Conservation (phyloP, 371 early-diverging fungal species). For the Mucor velutinosus region DNA sequence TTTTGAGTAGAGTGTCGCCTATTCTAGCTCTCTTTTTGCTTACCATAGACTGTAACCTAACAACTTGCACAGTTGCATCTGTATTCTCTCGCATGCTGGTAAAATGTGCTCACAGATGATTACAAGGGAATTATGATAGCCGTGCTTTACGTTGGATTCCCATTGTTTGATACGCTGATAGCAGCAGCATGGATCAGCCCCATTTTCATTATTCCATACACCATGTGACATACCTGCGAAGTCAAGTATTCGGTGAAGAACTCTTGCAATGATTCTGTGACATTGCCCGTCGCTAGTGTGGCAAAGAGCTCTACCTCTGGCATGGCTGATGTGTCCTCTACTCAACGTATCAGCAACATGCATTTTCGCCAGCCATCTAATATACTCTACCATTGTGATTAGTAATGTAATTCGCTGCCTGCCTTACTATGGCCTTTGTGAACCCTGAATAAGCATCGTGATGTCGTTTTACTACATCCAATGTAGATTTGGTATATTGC, state of each 20-base stretch:
- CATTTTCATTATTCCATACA: neutral
- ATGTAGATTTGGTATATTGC: constrained; percentile 4
- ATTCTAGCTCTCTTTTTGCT: neutral
- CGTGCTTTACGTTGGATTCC: constrained; percentile 12
- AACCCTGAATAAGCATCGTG: constrained; percentile 8
- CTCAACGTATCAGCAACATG: neutral
- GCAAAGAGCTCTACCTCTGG: constrained; percentile 26
- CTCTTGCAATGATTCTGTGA: constrained; percentile 7
- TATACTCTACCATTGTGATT: constrained; percentile 12
- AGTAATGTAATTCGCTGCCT: constrained; percentile 7
- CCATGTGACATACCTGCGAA: constrained; percentile 10
- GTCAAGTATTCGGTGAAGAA: constrained; percentile 20
- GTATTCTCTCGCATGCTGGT: constrained; percentile 23
- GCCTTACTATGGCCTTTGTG: neutral
- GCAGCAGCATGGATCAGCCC: neutral
- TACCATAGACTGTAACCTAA: constrained; percentile 28
- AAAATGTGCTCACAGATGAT: constrained; percentile 17
- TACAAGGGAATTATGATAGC: constrained; percentile 7
- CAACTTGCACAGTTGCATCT: constrained; percentile 16
- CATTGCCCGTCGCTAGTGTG: constrained; percentile 19
- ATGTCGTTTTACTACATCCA: constrained; percentile 16
- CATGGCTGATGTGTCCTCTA: constrained; percentile 17
- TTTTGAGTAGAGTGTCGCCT: neutral
- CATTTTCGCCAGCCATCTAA: neutral
- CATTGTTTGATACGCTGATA: constrained; percentile 21